A percentile compares a stretch with the other conserved stretches of the same genome.
These are phyloP conservation scores for Fusarium drepaniforme DNA, from an alignment of 2,329 filamentous ascomycete genomes.

Conservation along the genomic window DNA sequence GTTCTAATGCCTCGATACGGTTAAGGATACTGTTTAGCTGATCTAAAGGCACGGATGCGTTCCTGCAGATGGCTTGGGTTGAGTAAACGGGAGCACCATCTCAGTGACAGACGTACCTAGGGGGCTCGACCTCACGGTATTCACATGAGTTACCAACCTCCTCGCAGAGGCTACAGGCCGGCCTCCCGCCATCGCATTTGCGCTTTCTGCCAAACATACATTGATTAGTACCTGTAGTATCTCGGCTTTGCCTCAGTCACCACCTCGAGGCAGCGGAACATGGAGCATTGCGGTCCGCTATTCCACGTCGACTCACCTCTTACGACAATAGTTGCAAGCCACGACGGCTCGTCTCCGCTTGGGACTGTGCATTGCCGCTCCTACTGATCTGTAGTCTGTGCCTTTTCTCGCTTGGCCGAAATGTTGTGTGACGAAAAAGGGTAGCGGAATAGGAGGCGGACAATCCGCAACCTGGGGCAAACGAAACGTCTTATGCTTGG, in stretches of 20 bases:
- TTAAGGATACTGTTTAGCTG: background rate
- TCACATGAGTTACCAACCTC: background rate
- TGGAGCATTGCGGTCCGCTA: background rate
- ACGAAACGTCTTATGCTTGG: background rate
- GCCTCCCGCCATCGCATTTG: background rate
- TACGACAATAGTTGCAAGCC: background rate
- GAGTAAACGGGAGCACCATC: background rate
- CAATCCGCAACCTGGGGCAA: background rate
- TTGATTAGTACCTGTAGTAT: background rate
- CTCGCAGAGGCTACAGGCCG: background rate
- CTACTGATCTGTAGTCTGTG: no score
- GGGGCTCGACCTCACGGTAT: background rate
- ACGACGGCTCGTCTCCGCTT: background rate
- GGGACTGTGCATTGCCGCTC: background rate
- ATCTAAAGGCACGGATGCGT: background rate
- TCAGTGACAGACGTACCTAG: background rate
- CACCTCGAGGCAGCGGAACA: background rate
- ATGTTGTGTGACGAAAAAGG: background rate
- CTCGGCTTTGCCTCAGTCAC: background rate
- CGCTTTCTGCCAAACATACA: background rate
- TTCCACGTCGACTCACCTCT: background rate
- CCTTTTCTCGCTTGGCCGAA: background rate
- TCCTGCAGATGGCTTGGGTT: background rate
- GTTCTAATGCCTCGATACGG: background rate
- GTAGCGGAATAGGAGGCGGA: background rate